Evolutionary conservation across 2,329 filamentous ascomycete genomes (phyloP), one percentile per base, ranked within the genome.

Genomic region (Dendrostoma leiphaemia): DNA sequence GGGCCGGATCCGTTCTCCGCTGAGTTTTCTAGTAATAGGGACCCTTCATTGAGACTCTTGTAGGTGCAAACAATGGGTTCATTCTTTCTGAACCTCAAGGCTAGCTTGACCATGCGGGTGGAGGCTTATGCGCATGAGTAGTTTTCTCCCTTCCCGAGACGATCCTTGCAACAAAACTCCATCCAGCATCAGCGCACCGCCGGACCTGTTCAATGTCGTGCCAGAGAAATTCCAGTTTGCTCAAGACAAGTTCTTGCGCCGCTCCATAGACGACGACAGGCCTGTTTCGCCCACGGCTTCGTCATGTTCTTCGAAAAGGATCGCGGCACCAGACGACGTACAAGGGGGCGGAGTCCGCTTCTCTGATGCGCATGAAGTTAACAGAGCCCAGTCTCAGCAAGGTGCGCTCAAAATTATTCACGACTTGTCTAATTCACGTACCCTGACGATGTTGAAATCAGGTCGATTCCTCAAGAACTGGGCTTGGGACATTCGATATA

Each of bases 401-500:
- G 44, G 32, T n/a, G n/a, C n/a, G n/a, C n/a, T n/a, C n/a, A n/a
- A n/a, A n/a, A n/a, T n/a, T n/a, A n/a, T n/a, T n/a, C n/a, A n/a
- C n/a, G n/a, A n/a, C n/a, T n/a, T n/a, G n/a, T n/a, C n/a, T n/a
- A n/a, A n/a, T 52, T 19, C 3, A n/a, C 29, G n/a, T 5, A 13
- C 23, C 4, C 24, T 35, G 17, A 23, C 9, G 9, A 6, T 32
- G 13, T 28, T n/a, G n/a, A 12, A 28, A 35, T 34, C 38, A 58
- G 52, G 15, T n/a, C 43, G 47, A 15, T 45, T 29, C 34, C 47
- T 23, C 24, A 32, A 52, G 13, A 52, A 32, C n/a, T 58, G 56
- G 56, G 38, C 50, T 8, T 58, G 56, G 56, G 56, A 58, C 15
- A 51, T 38, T 26, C 44, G 48, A 9, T 52, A 58, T 19, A 51